Evolutionary conservation across 1,284 basidiomycete genomes (phyloP).

Genomic region (Sphagnurus paluster): DNA sequence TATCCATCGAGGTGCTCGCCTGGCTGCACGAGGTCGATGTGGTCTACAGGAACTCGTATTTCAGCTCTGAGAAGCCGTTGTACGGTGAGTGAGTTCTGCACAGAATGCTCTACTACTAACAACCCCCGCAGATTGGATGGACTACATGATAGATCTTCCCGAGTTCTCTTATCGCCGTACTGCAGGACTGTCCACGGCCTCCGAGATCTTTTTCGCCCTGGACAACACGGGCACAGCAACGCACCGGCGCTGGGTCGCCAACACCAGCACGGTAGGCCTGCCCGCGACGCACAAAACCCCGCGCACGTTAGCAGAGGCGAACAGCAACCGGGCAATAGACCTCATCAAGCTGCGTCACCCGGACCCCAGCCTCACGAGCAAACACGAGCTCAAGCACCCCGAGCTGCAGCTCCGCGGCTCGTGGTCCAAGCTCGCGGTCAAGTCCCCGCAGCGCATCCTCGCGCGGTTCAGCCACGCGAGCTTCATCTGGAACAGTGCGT

Average conservation of each 20-base stretch:
- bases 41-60: slow-evolving; percentile 17
- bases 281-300: slow-evolving; percentile 13
- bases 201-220: slow-evolving; percentile 20
- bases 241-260: slow-evolving; percentile 18
- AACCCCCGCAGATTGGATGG: slow-evolving; percentile 22
- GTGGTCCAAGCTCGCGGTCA: slow-evolving; percentile 26
- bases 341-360: slow-evolving; percentile 22
- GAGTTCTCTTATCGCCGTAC: slow-evolving; percentile 20
- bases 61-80: slow-evolving; percentile 10
- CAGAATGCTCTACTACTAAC: not conserved
- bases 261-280: slow-evolving; percentile 10
- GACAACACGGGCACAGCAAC: slow-evolving; percentile 25
- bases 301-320: slow-evolving; percentile 2
- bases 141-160: slow-evolving; percentile 20
- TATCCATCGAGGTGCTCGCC: slow-evolving; percentile 12
- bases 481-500: slow-evolving; percentile 27
- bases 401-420: slow-evolving; percentile 27
- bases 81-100: slow-evolving; percentile 12
- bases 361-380: slow-evolving; percentile 22
- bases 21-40: slow-evolving; percentile 21
- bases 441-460: slow-evolving; percentile 18
- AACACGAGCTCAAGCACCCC: slow-evolving; percentile 20
- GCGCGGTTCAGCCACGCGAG: slow-evolving; percentile 23
- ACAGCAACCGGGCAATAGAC: slow-evolving; percentile 6
- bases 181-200: slow-evolving; percentile 13